Conservation (phyloP, 2,329 filamentous ascomycete species). For the Pseudogymnoascus sp. region DNA sequence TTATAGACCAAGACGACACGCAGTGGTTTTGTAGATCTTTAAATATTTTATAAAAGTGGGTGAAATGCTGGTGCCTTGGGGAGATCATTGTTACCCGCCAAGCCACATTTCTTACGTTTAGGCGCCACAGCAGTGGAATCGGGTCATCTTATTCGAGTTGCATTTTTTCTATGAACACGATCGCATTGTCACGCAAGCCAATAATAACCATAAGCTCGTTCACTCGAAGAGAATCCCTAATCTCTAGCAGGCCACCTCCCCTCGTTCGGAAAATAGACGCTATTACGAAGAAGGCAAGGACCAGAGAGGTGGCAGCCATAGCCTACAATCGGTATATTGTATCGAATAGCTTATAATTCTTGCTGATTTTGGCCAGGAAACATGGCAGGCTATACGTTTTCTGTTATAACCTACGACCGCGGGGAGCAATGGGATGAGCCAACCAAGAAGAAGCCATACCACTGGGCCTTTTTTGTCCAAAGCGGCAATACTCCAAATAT, state of each 20-base stretch:
- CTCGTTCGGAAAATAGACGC: not conserved
- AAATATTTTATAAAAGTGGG: not conserved
- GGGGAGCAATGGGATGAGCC: not conserved
- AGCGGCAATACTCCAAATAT: not conserved
- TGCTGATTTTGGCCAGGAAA: not conserved
- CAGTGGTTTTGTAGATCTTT: not conserved
- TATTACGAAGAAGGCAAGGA: not conserved
- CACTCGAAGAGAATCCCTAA: not conserved
- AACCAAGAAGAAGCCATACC: slow-evolving; percentile 10
- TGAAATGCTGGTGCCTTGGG: not conserved
- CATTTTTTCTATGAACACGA: not conserved
- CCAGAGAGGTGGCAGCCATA: not conserved
- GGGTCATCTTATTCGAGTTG: not conserved
- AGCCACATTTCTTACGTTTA: not conserved
- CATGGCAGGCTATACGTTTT: not conserved
- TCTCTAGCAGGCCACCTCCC: not conserved
- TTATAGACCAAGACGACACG: not conserved
- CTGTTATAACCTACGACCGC: slow-evolving; percentile 7
- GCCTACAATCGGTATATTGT: not conserved
- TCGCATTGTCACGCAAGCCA: not conserved
- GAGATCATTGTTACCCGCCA: not conserved
- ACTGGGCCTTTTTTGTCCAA: slow-evolving; percentile 10
- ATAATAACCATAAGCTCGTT: not conserved
- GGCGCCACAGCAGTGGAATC: not conserved
- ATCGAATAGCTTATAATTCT: not conserved